phyloP scores from a whole-genome alignment of 2,329 filamentous ascomycete species.

The Amesomyces nigricolor region DNA sequence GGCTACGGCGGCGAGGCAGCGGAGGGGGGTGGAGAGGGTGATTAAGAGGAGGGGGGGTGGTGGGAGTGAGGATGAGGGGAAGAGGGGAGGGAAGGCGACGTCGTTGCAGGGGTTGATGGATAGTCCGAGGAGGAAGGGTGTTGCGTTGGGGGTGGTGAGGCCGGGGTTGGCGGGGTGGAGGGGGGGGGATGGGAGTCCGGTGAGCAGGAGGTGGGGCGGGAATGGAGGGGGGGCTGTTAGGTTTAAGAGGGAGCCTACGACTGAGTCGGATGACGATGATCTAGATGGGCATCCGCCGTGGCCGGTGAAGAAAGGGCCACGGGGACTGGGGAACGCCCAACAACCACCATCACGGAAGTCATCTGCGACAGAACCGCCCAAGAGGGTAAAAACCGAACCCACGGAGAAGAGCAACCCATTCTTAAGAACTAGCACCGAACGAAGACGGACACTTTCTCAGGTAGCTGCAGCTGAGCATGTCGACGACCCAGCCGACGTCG shows the following conservation, averaged over 20 bases:
- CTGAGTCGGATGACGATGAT: slow-evolving; percentile 18
- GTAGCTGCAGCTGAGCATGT: neutral
- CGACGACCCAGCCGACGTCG: neutral
- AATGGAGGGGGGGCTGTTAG: neutral
- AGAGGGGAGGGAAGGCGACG: slow-evolving; percentile 30
- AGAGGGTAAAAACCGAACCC: neutral
- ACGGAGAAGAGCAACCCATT: neutral
- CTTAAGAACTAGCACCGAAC: neutral
- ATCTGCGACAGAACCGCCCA: neutral
- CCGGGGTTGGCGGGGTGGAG: slow-evolving; percentile 2
- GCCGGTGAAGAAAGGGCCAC: neutral
- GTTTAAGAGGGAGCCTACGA: neutral
- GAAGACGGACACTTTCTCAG: neutral
- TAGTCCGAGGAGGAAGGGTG: slow-evolving; percentile 31
- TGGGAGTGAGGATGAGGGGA: slow-evolving; percentile 24
- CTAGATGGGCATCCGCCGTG: slow-evolving; percentile 14
- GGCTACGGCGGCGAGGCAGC: slow-evolving; percentile 34
- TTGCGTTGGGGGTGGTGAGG: slow-evolving; percentile 22
- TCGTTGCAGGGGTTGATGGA: slow-evolving; percentile 41
- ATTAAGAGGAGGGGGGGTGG: slow-evolving; percentile 12
- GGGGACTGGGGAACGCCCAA: neutral
- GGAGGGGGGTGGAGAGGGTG: slow-evolving; percentile 26
- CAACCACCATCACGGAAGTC: neutral
- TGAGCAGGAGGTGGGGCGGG: neutral
- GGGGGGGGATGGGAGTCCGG: neutral